These are phyloP conservation scores for Symbiodinium natans DNA, from an alignment of 73 alveolate species.

Conservation along the genomic window DNA sequence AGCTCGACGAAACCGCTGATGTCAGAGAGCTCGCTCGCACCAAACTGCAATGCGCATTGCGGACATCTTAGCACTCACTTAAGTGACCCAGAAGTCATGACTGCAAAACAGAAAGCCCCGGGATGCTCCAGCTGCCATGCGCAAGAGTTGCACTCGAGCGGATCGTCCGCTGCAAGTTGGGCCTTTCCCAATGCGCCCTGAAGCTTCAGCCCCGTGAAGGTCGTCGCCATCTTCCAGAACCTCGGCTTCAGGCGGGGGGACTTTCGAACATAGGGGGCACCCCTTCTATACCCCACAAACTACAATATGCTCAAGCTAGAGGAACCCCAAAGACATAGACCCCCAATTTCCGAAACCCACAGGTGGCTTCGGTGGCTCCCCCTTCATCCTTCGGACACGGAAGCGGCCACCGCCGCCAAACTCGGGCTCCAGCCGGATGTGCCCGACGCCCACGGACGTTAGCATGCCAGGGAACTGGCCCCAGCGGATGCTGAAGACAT, in stretches of 20 bases:
- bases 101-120: too few species aligned
- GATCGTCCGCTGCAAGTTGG: not conserved
- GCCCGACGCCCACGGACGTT: slow-evolving; percentile 99
- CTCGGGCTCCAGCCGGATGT: slow-evolving; percentile 95
- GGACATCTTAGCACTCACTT: not conserved
- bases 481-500: slow-evolving; percentile 51
- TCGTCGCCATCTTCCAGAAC: slow-evolving; percentile 99
- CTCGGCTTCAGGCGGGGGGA: not conserved
- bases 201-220: slow-evolving; percentile 99
- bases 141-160: too few species aligned
- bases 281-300: too few species aligned
- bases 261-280: too few species aligned
- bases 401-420: too few species aligned
- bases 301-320: not conserved
- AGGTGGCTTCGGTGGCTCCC: too few species aligned
- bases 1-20: slow-evolving; percentile 98
- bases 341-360: too few species aligned
- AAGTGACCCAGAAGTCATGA: too few species aligned
- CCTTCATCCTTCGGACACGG: too few species aligned
- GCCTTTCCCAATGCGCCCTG: slow-evolving; percentile 96
- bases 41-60: slow-evolving; percentile 96
- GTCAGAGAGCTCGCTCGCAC: slow-evolving; percentile 99
- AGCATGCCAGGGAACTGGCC: slow-evolving; percentile 96
- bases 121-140: too few species aligned
- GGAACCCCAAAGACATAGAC: too few species aligned